A percentile compares a stretch with the other conserved stretches of the same genome.
Evolutionary conservation across 75 land plant species (phyloP).

Genomic region (Pseudotsuga menziesii): DNA sequence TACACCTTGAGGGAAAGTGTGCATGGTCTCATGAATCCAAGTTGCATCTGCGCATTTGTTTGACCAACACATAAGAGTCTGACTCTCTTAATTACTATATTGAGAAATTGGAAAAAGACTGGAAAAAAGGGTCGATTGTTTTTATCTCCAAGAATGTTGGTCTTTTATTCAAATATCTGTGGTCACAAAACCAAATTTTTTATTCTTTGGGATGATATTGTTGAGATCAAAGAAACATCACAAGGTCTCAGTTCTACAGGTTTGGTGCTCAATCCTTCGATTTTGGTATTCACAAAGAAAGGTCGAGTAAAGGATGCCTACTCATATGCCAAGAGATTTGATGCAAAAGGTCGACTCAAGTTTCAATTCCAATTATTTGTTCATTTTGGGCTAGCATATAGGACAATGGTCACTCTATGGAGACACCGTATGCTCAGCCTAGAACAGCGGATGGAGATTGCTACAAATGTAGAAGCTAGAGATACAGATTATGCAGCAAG

Average conservation of each 20-base stretch:
- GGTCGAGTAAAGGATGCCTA: constrained; percentile 71
- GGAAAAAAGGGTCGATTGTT: too few relatives aligned
- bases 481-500: constrained; percentile 26
- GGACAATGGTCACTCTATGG: constrained; percentile 81
- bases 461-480: constrained; percentile 36
- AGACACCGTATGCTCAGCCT: constrained; percentile 40
- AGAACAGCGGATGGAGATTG: constrained; percentile 44
- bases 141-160: constrained; percentile 73
- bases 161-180: constrained; percentile 78
- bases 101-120: too few relatives aligned
- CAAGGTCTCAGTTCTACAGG: constrained; percentile 56
- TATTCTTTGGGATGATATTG: constrained; percentile 88
- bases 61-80: too few relatives aligned
- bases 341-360: constrained; percentile 64
- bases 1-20: too few relatives aligned
- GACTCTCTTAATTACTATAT: too few relatives aligned
- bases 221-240: constrained; percentile 53
- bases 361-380: too few relatives aligned
- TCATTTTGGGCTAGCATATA: too few relatives aligned
- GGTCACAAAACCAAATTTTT: constrained; percentile 78
- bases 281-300: constrained; percentile 45
- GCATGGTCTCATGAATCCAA: too few relatives aligned
- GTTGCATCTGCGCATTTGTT: too few relatives aligned
- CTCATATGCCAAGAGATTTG: constrained; percentile 61
- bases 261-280: constrained; percentile 39